Conservation (phyloP, 2,329 filamentous ascomycete species). For the Cadophora gregata region DNA sequence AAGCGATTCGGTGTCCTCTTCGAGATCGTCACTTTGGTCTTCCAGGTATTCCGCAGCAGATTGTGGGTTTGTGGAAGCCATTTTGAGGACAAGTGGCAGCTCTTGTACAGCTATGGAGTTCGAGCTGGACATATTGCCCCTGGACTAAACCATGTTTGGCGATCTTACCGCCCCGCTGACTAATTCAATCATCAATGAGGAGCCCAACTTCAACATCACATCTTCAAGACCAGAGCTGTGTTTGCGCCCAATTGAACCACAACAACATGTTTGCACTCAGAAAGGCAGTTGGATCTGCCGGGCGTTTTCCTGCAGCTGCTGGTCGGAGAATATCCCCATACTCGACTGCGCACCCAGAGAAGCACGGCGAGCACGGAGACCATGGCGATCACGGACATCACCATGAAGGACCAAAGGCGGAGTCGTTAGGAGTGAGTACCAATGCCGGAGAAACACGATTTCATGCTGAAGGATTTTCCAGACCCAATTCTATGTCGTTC, state of each 20-base stretch:
- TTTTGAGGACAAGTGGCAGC: constrained; percentile 28
- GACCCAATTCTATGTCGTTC: constrained; percentile 54
- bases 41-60: constrained; percentile 29
- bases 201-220: constrained; percentile 29
- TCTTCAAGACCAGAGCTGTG: constrained; percentile 13
- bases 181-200: constrained; percentile 17
- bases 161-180: constrained; percentile 21
- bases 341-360: constrained; percentile 35
- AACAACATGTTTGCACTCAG: constrained; percentile 43
- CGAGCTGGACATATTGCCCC: constrained; percentile 5
- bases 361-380: constrained; percentile 37
- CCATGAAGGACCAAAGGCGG: constrained; percentile 49
- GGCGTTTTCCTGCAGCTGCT: constrained; percentile 33
- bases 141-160: neutral
- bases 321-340: constrained; percentile 32
- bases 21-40: constrained; percentile 36
- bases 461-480: constrained; percentile 40
- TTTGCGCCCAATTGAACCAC: constrained; percentile 40
- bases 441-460: constrained; percentile 11
- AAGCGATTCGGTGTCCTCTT: constrained; percentile 41
- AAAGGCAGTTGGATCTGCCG: constrained; percentile 42
- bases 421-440: constrained; percentile 57
- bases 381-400: constrained; percentile 43
- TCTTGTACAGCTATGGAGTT: constrained; percentile 9
- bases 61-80: constrained; percentile 16